Base-by-base conservation (phyloP, 345 rosid species). In the Hibiscus tridactylites region DNA sequence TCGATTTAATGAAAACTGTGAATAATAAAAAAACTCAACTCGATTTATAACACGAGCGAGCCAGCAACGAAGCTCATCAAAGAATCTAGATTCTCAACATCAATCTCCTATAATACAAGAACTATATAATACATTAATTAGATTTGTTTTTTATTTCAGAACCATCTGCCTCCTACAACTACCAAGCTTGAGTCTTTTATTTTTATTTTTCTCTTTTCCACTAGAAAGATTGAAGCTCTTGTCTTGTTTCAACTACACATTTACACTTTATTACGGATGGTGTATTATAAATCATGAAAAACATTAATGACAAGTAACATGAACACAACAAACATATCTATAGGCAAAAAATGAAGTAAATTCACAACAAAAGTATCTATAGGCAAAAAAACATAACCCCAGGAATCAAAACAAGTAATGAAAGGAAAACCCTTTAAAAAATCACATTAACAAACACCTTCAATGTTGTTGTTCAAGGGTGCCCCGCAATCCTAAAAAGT, bases 201-300 rank as follows among this genome's bases (percentile, higher is more conserved):
- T 33, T 16, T 29, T 8, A 37, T 6, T 15, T 17, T 17, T 5
- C 5, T 52, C 35, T 31, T 31, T 31, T 31, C 35, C 35, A 31
- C 35, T 3, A 3, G 4, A 31, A 31, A 31, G 35, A 2, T 28
- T 4, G 37, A 31, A 6, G 42, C 7, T 15, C 15, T 35, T 39
- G 8, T 66, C 21, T 66, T 47, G 70, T 47, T 66, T 66, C 37
- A 44, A 66, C 56, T 52, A 52, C 56, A 50, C 56, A 50, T 50
- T 44, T 24, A 13, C 19, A 24, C 24, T 6, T 26, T 47, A 37
- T 16, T 26, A 26, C 8, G 16, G 37, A 46, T 46, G 16, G 16
- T 11, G 19, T 15, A 21, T 56, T 8, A 49, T 7, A 28, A 15
- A 49, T 6, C 39, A 56, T 5, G n/a, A 35, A 53, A 54, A 29